Conservation (phyloP, 179 eudicot genomes). For the Beta corolliflora region DNA sequence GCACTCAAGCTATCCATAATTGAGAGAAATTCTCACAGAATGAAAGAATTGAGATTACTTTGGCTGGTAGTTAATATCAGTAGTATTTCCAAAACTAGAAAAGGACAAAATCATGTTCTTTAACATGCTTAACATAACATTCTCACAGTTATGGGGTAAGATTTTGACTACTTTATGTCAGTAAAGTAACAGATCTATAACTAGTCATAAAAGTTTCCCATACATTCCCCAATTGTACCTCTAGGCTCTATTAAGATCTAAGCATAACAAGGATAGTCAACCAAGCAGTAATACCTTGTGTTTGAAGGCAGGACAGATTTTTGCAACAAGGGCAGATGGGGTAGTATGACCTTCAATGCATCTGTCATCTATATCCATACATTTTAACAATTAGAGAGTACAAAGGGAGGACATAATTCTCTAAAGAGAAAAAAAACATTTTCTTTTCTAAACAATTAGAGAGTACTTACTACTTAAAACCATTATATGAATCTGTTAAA, state of each 20-base stretch:
- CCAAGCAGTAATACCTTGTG: slow-evolving; percentile 16
- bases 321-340: slow-evolving; percentile 9
- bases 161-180: not conserved
- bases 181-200: not conserved
- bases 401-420: too few relatives aligned
- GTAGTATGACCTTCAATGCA: not conserved
- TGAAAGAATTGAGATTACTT: not conserved
- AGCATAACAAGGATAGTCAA: not conserved
- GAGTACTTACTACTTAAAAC: too few relatives aligned
- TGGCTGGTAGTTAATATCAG: not conserved
- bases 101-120: not conserved
- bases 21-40: too few relatives aligned
- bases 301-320: slow-evolving; percentile 11
- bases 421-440: too few relatives aligned
- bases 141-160: not conserved
- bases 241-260: not conserved
- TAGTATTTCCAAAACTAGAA: not conserved
- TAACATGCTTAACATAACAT: not conserved
- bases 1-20: too few relatives aligned
- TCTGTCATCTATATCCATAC: too few relatives aligned
- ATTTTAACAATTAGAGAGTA: too few relatives aligned
- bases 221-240: too few relatives aligned
- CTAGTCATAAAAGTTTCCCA: too few relatives aligned
- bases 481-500: too few relatives aligned
- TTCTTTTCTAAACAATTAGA: too few relatives aligned